Evolutionary conservation across 2,329 filamentous ascomycete genomes (phyloP).

Genomic region (Biscogniauxia sp.): DNA sequence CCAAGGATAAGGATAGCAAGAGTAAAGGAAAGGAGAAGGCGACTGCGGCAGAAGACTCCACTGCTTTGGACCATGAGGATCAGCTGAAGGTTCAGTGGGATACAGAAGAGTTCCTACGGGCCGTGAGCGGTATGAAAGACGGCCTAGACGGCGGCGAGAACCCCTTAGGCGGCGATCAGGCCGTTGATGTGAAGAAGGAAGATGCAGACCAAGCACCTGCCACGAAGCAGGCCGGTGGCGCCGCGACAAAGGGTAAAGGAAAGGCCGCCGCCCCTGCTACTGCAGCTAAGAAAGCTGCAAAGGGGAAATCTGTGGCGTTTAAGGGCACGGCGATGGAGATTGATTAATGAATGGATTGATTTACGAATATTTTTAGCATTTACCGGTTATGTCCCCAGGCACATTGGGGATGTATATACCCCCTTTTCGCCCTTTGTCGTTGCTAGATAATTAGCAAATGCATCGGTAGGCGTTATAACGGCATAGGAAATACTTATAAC

Average conservation of each 20-base stretch:
- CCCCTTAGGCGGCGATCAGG: conserved; percentile 13
- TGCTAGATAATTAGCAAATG: no score
- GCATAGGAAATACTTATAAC: no score
- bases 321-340: conserved; percentile 19
- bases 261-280: conserved; percentile 19
- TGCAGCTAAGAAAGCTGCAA: conserved; percentile 16
- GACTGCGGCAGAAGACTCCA: neutral
- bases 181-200: conserved; percentile 26
- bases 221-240: conserved; percentile 10
- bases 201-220: conserved; percentile 9
- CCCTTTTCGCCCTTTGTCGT: no score
- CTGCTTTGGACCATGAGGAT: conserved; percentile 12
- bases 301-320: conserved; percentile 31
- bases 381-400: no score
- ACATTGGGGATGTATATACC: no score
- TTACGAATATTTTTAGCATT: neutral
- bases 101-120: conserved; percentile 31
- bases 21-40: conserved; percentile 18
- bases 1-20: conserved; percentile 1
- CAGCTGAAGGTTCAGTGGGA: conserved; percentile 28
- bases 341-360: conserved; percentile 4
- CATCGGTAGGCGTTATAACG: no score
- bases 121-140: conserved; percentile 30
- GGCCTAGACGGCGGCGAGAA: conserved; percentile 25
- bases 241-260: conserved; percentile 24